Percentiles rank a stretch among this genome's conserved stretches.
phyloP scores from a whole-genome alignment of 257 asterid species.

The Ophiorrhiza pumila region DNA sequence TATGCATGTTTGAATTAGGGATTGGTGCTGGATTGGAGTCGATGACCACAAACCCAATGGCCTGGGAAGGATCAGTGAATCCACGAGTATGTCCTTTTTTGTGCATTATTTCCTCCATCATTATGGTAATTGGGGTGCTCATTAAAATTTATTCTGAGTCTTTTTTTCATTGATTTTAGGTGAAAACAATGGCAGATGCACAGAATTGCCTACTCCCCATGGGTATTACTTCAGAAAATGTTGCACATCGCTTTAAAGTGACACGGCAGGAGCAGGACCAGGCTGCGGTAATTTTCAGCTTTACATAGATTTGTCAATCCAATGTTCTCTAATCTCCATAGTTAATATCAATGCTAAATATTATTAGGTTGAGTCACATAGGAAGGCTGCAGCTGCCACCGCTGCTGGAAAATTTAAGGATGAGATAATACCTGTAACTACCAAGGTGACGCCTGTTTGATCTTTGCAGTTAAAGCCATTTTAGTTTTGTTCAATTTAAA shows the following conservation, averaged over 20 bases:
- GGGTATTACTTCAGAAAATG: constrained; percentile 99
- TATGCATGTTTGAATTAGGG: constrained; percentile 41
- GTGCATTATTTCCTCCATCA: constrained; percentile 6
- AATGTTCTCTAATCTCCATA: constrained; percentile 1
- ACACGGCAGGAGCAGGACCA: constrained; percentile 94
- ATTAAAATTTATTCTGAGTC: not conserved
- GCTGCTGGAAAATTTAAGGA: constrained; percentile 90
- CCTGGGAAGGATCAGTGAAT: constrained; percentile 95
- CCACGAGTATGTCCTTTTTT: constrained; percentile 60
- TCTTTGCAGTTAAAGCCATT: not conserved
- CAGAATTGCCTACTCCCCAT: constrained; percentile 97
- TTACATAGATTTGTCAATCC: constrained; percentile 13
- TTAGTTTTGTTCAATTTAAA: not conserved
- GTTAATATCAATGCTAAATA: not conserved
- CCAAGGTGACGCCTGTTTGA: constrained; percentile 50
- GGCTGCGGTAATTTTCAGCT: constrained; percentile 79
- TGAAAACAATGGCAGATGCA: constrained; percentile 69
- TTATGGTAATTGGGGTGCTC: not conserved
- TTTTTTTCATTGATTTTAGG: constrained; percentile 41
- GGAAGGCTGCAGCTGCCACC: constrained; percentile 98
- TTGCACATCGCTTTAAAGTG: constrained; percentile 87
- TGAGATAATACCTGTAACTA: constrained; percentile 86
- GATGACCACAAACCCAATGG: constrained; percentile 89
- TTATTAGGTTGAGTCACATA: constrained; percentile 83
- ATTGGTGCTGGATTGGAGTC: constrained; percentile 99